A percentile compares a stretch with the other conserved stretches of the same genome.
Conservation (phyloP, 768 basidiomycete species). For the Suillus sp. region DNA sequence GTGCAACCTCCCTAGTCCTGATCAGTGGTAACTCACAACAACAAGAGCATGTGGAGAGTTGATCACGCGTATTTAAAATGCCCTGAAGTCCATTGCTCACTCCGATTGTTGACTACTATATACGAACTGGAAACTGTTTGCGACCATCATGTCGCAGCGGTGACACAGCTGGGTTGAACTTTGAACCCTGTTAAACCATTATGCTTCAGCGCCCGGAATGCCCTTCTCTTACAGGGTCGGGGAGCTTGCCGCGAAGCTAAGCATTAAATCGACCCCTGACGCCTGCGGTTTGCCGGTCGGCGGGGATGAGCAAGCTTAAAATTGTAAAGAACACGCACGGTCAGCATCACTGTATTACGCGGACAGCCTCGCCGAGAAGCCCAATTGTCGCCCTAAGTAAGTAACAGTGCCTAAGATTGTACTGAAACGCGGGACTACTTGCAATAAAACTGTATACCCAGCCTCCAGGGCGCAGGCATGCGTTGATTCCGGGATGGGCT, state of each 20-base stretch:
- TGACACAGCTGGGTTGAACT: not conserved
- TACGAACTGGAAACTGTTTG: not conserved
- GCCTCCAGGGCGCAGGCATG: not conserved
- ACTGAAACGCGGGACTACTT: not conserved
- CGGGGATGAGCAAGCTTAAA: slow-evolving; percentile 5
- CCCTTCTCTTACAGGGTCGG: not conserved
- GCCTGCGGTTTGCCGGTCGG: not conserved
- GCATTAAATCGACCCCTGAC: not conserved
- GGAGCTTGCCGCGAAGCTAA: slow-evolving; percentile 1
- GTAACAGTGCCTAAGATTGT: not conserved
- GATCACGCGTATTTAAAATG: not conserved
- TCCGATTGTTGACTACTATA: not conserved
- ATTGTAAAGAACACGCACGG: not conserved
- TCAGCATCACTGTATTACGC: not conserved
- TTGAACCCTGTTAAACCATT: slow-evolving; percentile 3
- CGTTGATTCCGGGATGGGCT: not conserved
- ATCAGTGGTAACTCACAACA: not conserved
- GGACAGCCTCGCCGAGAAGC: slow-evolving; percentile 1
- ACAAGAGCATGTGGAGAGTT: not conserved
- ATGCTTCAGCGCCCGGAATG: not conserved
- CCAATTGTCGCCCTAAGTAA: not conserved
- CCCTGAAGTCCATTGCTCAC: not conserved
- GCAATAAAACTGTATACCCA: not conserved
- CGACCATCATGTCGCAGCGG: not conserved
- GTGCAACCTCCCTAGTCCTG: not conserved